Evolutionary conservation across 306 rosid species (phyloP).

Genomic region (Canavalia ensiformis): DNA sequence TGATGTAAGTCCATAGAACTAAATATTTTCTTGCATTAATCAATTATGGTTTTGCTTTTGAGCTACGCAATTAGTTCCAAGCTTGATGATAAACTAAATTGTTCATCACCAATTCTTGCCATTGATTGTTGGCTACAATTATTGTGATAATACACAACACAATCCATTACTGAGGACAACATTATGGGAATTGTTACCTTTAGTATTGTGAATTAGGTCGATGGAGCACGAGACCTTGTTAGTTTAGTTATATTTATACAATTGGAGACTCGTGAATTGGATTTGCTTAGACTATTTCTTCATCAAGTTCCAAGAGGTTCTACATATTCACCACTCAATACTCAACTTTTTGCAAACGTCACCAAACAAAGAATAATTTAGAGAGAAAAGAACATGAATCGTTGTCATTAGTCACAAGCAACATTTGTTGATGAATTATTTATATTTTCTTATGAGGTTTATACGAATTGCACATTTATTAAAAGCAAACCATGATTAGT

Average conservation of each 20-base stretch:
- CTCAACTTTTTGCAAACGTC: neutral
- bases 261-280: neutral
- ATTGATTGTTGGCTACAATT: neutral
- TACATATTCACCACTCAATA: neutral
- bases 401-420: conserved; percentile 6
- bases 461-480: neutral
- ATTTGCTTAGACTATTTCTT: neutral
- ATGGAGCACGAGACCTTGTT: neutral
- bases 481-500: neutral
- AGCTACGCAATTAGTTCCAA: too few species aligned
- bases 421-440: neutral
- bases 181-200: too few species aligned
- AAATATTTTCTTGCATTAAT: too few species aligned
- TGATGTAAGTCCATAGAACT: too few species aligned
- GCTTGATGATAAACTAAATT: too few species aligned
- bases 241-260: neutral
- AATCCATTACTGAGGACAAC: neutral
- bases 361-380: neutral
- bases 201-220: neutral
- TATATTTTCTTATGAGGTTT: neutral
- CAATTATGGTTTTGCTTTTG: too few species aligned
- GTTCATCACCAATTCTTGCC: neutral
- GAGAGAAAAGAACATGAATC: neutral
- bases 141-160: too few species aligned
- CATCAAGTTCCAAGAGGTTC: conserved; percentile 4